Percentiles rank a stretch among this genome's conserved stretches.
These are phyloP conservation scores for Phaeosphaeriaceae sp. DNA, from an alignment of 2,329 filamentous ascomycete genomes.

Conservation along the genomic window DNA sequence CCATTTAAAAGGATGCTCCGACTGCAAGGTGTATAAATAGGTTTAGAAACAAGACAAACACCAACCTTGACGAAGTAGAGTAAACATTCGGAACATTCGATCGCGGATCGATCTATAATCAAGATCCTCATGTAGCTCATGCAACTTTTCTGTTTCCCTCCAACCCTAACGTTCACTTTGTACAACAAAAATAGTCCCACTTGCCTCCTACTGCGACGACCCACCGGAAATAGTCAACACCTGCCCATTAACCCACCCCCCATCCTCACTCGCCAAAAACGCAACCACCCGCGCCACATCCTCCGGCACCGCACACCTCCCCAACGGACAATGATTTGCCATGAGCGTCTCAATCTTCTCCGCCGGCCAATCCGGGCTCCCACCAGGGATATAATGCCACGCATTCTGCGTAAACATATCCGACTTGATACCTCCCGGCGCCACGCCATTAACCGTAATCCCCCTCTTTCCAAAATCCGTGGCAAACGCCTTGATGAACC, in stretches of 20 bases:
- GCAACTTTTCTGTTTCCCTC: too few species aligned
- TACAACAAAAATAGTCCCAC: too few species aligned
- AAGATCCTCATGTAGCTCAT: too few species aligned
- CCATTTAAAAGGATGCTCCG: too few species aligned
- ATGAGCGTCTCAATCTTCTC: conserved; percentile 59
- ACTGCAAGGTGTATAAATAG: too few species aligned
- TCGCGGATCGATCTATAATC: too few species aligned
- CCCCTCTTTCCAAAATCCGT: conserved; percentile 72
- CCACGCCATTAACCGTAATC: conserved; percentile 75
- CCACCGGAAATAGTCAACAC: conserved; percentile 51
- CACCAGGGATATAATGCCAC: conserved; percentile 58
- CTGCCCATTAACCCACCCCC: conserved; percentile 50
- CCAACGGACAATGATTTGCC: conserved; percentile 58
- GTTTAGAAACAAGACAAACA: too few species aligned
- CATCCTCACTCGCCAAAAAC: conserved; percentile 49
- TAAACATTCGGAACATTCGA: too few species aligned
- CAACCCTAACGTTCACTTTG: too few species aligned
- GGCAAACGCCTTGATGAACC: conserved; percentile 73
- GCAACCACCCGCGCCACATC: conserved; percentile 51
- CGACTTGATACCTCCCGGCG: conserved; percentile 74
- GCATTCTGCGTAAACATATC: conserved; percentile 77
- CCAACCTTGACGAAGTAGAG: too few species aligned
- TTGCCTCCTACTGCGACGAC: conserved; percentile 43
- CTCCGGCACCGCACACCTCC: conserved; percentile 57
- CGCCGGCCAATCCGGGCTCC: conserved; percentile 55